Base-by-base conservation (phyloP, 1,284 basidiomycete genomes). In the Marasmius fiardii region DNA sequence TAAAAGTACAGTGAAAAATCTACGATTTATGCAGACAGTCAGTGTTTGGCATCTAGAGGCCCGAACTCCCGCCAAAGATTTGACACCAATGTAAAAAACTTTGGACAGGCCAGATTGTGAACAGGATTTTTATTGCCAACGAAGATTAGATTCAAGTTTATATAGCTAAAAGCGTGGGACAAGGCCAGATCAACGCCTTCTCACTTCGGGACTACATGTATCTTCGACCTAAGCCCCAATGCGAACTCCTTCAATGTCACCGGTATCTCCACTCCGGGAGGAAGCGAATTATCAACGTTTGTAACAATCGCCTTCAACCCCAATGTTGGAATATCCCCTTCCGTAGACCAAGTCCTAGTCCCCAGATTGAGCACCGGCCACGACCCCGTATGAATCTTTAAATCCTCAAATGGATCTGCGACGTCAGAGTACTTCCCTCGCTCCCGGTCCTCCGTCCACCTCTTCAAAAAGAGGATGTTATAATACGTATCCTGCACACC, bases 381-480 rank as follows among this genome's bases (percentile, higher is more conserved):
- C 20, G n/a, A 21, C 4, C 7, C 16, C 8, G 39, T 50, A 18
- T 18, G 34, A 20, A 24, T 44, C 6, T 24, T 39, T 10, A 58
- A 20, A 12, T 47, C 37, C 18, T 21, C 41, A 5, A 58, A 37
- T 5, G 52, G 43, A 23, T 53, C 34, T 12, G 50, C 50, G 21
- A 52, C 20, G 10, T 31, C 28, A 4, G 4, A 4, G 28, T 31
- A 10, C 5, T 4, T 4, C 31, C 49, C n/a, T 11, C 24, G 48
- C 10, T 11, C 12, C 35, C 26, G 5, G 14, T 63, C 58, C 12
- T 58, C 53, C 58, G 65, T 57, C 65, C 65, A 72, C n/a, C 70
- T 59, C 41, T 66, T 50, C 23, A 77, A 43, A 60, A 61, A 74
- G 49, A 61, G 57, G 51, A 70, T 55, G 35, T 68, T 61, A 72